A percentile compares a stretch with the other conserved stretches of the same genome.
Evolutionary conservation across 495 filamentous ascomycete species (phyloP).

Genomic region (Neurospora intermedia): DNA sequence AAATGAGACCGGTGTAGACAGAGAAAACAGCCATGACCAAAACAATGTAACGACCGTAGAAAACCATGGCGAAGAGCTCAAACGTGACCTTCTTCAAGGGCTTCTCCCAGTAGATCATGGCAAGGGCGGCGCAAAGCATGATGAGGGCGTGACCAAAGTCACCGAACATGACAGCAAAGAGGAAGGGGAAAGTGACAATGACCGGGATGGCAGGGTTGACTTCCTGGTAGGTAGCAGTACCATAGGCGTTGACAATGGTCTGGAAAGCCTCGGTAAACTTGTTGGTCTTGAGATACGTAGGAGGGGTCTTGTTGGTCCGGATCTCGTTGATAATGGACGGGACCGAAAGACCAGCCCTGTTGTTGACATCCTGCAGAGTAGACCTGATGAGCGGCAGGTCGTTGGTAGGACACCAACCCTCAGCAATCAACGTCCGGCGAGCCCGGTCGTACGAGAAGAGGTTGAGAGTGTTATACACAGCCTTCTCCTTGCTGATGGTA

Average conservation of each 20-base stretch:
- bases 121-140: constrained; percentile 65
- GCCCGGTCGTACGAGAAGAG: constrained; percentile 93
- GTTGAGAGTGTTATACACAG: constrained; percentile 93
- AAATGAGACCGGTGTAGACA: constrained; percentile 92
- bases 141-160: constrained; percentile 87
- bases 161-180: constrained; percentile 99
- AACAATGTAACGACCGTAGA: constrained; percentile 97
- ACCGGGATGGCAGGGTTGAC: constrained; percentile 93
- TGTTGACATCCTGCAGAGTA: constrained; percentile 94
- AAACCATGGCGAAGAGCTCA: constrained; percentile 94
- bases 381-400: constrained; percentile 84
- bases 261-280: constrained; percentile 98
- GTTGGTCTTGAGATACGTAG: constrained; percentile 92
- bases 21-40: constrained; percentile 96
- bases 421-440: constrained; percentile 90
- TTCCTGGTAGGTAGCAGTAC: constrained; percentile 91
- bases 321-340: constrained; percentile 98
- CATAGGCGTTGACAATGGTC: constrained; percentile 97
- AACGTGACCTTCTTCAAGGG: constrained; percentile 82
- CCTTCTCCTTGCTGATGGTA: constrained; percentile 95
- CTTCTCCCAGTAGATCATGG: constrained; percentile 95
- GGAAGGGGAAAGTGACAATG: constrained; percentile 92
- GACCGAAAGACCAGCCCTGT: constrained; percentile 84
- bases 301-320: constrained; percentile 88
- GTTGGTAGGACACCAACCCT: constrained; percentile 93